Conservation (phyloP, 345 rosid genomes). For the Dipteronia sinensis region DNA sequence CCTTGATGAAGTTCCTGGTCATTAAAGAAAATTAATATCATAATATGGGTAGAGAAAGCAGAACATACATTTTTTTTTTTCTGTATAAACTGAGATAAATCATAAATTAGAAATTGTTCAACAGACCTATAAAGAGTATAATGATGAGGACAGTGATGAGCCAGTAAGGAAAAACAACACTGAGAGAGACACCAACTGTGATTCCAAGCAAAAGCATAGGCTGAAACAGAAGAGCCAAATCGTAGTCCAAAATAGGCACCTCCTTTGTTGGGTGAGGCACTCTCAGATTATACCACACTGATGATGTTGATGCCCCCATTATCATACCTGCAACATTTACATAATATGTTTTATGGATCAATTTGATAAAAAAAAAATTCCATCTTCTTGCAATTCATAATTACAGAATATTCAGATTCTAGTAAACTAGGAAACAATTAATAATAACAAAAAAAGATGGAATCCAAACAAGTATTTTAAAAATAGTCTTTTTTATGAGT, state of each 20-base stretch:
- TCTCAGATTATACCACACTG: constrained; percentile 90
- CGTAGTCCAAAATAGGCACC: constrained; percentile 88
- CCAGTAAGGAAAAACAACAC: constrained; percentile 97
- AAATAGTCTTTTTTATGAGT: too few species aligned
- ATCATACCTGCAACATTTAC: constrained; percentile 75
- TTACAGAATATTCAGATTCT: too few species aligned
- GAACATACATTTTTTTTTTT: not conserved
- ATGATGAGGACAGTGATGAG: constrained; percentile 90
- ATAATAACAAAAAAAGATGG: not conserved
- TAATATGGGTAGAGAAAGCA: not conserved
- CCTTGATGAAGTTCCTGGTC: constrained; percentile 77
- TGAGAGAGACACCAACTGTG: constrained; percentile 83
- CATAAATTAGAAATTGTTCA: not conserved
- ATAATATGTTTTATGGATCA: not conserved
- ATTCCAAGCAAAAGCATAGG: constrained; percentile 95
- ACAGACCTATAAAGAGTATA: constrained; percentile 71
- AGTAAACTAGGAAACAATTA: too few species aligned
- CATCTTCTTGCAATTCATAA: too few species aligned
- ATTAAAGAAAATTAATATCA: not conserved
- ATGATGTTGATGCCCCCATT: constrained; percentile 93
- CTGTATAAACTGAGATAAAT: not conserved
- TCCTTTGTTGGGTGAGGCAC: constrained; percentile 85
- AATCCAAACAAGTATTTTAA: not conserved
- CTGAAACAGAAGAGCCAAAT: constrained; percentile 88
- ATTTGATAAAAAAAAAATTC: not conserved